These are phyloP conservation scores for Candida nonsorbophila DNA, from an alignment of 805 yeast species.

Conservation along the genomic window DNA sequence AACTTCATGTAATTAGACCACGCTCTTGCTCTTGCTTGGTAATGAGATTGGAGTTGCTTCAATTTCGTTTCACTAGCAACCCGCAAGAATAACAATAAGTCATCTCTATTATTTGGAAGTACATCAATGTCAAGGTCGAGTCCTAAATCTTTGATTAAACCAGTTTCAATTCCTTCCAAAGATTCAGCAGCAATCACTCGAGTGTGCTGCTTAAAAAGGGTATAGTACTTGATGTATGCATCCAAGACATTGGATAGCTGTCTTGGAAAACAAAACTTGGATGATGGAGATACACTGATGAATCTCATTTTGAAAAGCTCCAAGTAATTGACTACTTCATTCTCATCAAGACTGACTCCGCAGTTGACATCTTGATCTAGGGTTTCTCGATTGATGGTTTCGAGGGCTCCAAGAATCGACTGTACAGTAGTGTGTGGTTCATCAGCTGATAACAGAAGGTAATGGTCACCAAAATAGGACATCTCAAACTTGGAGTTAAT, in stretches of 20 bases:
- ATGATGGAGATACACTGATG: slow-evolving; percentile 82
- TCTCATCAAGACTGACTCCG: slow-evolving; percentile 19
- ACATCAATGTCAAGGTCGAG: slow-evolving; percentile 18
- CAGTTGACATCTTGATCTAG: slow-evolving; percentile 9
- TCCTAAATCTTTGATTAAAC: slow-evolving; percentile 20
- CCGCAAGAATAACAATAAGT: slow-evolving; percentile 31
- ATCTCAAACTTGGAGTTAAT: slow-evolving; percentile 75
- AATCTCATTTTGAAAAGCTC: slow-evolving; percentile 43
- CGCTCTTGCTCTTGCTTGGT: slow-evolving; percentile 40
- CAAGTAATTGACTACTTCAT: slow-evolving; percentile 30
- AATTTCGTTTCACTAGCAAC: slow-evolving; percentile 29
- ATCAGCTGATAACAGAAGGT: slow-evolving; percentile 9
- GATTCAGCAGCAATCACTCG: slow-evolving; percentile 15
- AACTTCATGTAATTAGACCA: slow-evolving; percentile 36
- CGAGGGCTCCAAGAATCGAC: slow-evolving; percentile 7
- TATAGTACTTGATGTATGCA: slow-evolving; percentile 37
- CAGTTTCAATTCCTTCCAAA: slow-evolving; percentile 20
- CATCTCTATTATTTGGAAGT: slow-evolving; percentile 34
- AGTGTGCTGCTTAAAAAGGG: slow-evolving; percentile 14
- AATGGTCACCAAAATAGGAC: slow-evolving; percentile 21
- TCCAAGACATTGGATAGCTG: slow-evolving; percentile 50
- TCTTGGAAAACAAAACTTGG: slow-evolving; percentile 66
- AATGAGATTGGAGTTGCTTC: slow-evolving; percentile 48
- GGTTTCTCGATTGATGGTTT: slow-evolving; percentile 8
- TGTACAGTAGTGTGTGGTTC: slow-evolving; percentile 8